phyloP scores from a whole-genome alignment of 352 stramenopile species.

The Pythium myriotylum region DNA sequence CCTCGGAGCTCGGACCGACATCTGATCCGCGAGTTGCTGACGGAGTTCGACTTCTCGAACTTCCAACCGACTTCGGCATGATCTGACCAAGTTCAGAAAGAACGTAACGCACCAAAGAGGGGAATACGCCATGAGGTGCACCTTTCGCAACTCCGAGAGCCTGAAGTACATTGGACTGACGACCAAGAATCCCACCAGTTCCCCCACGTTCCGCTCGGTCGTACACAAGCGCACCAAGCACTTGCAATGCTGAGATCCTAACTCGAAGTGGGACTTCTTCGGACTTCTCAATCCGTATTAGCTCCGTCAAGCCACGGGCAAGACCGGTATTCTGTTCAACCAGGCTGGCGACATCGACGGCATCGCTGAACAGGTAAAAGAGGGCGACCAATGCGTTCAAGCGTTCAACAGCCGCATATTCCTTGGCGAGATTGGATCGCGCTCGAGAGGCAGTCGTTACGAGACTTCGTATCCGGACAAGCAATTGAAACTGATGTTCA shows the following conservation, averaged over 20 bases:
- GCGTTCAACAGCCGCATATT: slow-evolving; percentile 67
- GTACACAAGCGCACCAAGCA: slow-evolving; percentile 79
- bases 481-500: slow-evolving; percentile 75
- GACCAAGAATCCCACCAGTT: slow-evolving; percentile 67
- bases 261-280: slow-evolving; percentile 63
- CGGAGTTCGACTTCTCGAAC: slow-evolving; percentile 3
- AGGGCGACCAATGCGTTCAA: slow-evolving; percentile 70
- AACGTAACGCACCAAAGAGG: slow-evolving; percentile 79
- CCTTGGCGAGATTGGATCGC: slow-evolving; percentile 22
- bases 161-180: slow-evolving; percentile 80
- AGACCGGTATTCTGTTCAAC: slow-evolving; percentile 80
- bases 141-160: slow-evolving; percentile 80
- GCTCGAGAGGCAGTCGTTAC: slow-evolving; percentile 36
- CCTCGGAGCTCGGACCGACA: slow-evolving; percentile 28
- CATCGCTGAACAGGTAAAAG: slow-evolving; percentile 78
- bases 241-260: slow-evolving; percentile 62
- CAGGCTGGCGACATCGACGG: slow-evolving; percentile 76
- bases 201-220: slow-evolving; percentile 68
- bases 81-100: slow-evolving; percentile 67
- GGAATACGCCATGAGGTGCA: slow-evolving; percentile 77
- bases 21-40: background rate
- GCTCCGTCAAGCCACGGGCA: slow-evolving; percentile 67
- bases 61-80: slow-evolving; percentile 1
- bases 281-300: slow-evolving; percentile 73
- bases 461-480: slow-evolving; percentile 59